Evolutionary conservation across 257 asterid species (phyloP).

Genomic region (Solanum chmielewskii): DNA sequence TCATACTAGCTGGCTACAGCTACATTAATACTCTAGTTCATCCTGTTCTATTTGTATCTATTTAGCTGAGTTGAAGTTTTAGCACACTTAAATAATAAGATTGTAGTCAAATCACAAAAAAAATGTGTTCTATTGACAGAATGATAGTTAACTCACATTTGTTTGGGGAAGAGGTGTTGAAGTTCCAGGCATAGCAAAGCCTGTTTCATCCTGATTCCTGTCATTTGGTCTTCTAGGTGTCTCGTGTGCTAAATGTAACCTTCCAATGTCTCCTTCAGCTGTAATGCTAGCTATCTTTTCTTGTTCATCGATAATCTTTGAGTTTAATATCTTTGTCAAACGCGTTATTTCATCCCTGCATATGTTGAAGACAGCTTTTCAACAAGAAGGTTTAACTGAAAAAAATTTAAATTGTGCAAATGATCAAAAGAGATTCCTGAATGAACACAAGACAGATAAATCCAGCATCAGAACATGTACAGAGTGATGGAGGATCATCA

Average conservation of each 20-base stretch:
- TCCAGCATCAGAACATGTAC: background rate
- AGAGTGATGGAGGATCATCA: background rate
- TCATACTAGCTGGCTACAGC: background rate
- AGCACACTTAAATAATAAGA: background rate
- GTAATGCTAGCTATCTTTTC: slow-evolving; percentile 21
- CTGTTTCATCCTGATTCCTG: slow-evolving; percentile 17
- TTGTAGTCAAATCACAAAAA: background rate
- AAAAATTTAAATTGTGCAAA: background rate
- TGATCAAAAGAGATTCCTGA: background rate
- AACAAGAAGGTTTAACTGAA: background rate
- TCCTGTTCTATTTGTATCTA: background rate
- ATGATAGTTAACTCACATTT: slow-evolving; percentile 28
- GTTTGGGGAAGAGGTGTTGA: slow-evolving; percentile 20
- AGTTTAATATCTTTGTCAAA: slow-evolving; percentile 50
- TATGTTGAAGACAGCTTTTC: background rate
- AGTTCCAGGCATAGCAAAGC: slow-evolving; percentile 20
- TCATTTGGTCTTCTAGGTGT: slow-evolving; percentile 24
- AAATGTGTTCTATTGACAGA: background rate
- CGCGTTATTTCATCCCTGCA: slow-evolving; percentile 66
- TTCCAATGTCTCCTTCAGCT: slow-evolving; percentile 23
- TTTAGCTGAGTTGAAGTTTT: background rate
- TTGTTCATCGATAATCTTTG: slow-evolving; percentile 26
- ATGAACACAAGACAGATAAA: background rate
- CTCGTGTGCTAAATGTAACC: slow-evolving; percentile 22
- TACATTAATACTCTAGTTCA: background rate